A percentile compares a stretch with the other conserved stretches of the same genome.
Evolutionary conservation across 257 asterid genomes (phyloP).

Genomic region (Penstemon barbatus): DNA sequence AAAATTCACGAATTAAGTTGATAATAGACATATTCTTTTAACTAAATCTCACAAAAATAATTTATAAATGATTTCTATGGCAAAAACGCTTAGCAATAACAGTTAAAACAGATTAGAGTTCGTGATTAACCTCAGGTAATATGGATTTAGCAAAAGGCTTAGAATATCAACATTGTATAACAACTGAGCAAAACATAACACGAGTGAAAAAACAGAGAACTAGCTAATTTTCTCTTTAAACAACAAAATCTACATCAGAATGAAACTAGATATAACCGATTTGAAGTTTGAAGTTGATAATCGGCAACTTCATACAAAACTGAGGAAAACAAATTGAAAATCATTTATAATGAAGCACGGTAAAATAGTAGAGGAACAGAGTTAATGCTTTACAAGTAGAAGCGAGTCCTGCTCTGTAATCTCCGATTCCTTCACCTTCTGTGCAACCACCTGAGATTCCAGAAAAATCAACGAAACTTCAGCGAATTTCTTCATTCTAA

Average conservation of each 20-base stretch:
- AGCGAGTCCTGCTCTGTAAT: conserved; percentile 97
- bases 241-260: conserved; percentile 5
- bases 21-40: not conserved
- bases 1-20: conserved; percentile 8
- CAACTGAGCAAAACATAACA: conserved; percentile 6
- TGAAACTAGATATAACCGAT: conserved; percentile 16
- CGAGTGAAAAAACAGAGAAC: not conserved
- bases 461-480: conserved; percentile 4
- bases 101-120: not conserved
- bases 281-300: not conserved
- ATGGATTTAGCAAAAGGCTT: conserved; percentile 3
- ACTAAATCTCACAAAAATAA: conserved; percentile 1
- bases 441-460: conserved; percentile 73
- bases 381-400: conserved; percentile 52
- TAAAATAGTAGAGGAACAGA: not conserved
- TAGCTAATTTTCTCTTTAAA: not conserved
- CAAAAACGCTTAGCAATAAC: not conserved
- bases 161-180: conserved; percentile 1
- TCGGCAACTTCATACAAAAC: conserved; percentile 6
- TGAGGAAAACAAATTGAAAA: not conserved
- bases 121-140: conserved; percentile 10
- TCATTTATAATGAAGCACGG: not conserved
- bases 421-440: conserved; percentile 81
- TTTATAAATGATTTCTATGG: not conserved
- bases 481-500: conserved; percentile 10